Percentiles rank a stretch among this genome's conserved stretches.
These are phyloP conservation scores for Hibiscus tridactylites DNA, from an alignment of 345 rosid species.

Conservation along the genomic window DNA sequence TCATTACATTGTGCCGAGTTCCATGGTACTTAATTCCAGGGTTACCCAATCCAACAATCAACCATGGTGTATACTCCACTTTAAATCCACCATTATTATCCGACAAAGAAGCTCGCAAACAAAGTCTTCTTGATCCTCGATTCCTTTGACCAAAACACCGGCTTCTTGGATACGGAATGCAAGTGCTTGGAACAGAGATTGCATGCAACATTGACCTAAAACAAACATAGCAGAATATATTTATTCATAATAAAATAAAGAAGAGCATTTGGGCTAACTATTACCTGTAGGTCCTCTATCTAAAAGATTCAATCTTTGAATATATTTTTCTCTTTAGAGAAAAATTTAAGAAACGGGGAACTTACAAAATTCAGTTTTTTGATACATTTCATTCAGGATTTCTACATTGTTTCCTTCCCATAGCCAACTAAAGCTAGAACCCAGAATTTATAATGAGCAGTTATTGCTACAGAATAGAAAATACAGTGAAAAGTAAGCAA, in stretches of 20 bases:
- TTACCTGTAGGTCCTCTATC: not conserved
- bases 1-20: slow-evolving; percentile 85
- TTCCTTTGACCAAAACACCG: slow-evolving; percentile 23
- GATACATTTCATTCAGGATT: not conserved
- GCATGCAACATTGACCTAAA: slow-evolving; percentile 51
- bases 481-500: not conserved
- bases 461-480: not conserved
- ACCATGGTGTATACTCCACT: slow-evolving; percentile 86
- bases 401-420: not conserved
- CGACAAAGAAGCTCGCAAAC: slow-evolving; percentile 35
- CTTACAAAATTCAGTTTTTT: not conserved
- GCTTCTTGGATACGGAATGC: slow-evolving; percentile 29
- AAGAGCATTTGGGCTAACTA: not conserved
- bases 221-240: not conserved
- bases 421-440: not conserved
- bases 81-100: slow-evolving; percentile 34
- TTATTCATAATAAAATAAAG: not conserved
- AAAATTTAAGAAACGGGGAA: not conserved
- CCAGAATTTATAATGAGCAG: not conserved
- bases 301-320: not conserved
- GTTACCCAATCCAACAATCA: slow-evolving; percentile 86
- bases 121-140: slow-evolving; percentile 25
- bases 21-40: slow-evolving; percentile 93
- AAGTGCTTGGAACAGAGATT: slow-evolving; percentile 37
- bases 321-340: not conserved